A percentile compares a stretch with the other conserved stretches of the same genome.
Evolutionary conservation across 2,329 filamentous ascomycete species (phyloP).

Genomic region (Cadophora luteo-olivacea): DNA sequence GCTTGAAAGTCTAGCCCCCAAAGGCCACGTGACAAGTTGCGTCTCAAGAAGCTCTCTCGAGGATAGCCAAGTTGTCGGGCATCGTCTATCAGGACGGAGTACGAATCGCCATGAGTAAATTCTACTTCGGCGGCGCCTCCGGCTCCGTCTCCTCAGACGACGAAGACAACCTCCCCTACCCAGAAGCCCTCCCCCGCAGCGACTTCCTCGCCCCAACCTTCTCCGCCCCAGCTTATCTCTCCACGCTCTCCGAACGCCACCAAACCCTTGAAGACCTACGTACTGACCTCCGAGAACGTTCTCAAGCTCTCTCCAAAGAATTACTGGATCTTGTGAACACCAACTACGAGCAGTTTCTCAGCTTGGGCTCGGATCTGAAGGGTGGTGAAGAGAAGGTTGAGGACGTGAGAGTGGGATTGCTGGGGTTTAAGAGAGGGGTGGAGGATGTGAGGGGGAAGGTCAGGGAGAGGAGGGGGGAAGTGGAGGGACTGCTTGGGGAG

Average conservation of each 20-base stretch:
- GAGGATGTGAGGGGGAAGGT: conserved; percentile 75
- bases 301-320: conserved; percentile 80
- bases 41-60: neutral
- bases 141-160: conserved; percentile 50
- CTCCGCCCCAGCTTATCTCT: conserved; percentile 82
- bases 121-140: conserved; percentile 49
- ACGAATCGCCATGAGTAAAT: conserved; percentile 52
- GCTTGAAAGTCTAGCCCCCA: neutral
- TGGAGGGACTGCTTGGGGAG: conserved; percentile 68
- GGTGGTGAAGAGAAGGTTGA: conserved; percentile 93
- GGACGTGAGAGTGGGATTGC: conserved; percentile 83
- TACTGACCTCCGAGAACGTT: conserved; percentile 81
- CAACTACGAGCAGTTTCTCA: conserved; percentile 92
- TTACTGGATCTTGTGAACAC: conserved; percentile 93
- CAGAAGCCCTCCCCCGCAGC: conserved; percentile 78
- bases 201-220: conserved; percentile 84
- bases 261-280: conserved; percentile 96
- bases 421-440: conserved; percentile 85
- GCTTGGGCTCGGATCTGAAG: conserved; percentile 78
- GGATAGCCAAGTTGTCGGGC: neutral
- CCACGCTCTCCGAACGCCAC: conserved; percentile 82
- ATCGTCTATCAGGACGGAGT: neutral
- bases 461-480: conserved; percentile 65
- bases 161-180: conserved; percentile 83
- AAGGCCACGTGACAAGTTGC: conserved; percentile 9